Evolutionary conservation across 352 stramenopile species (phyloP).

Genomic region (Aphanomyces stellatus): DNA sequence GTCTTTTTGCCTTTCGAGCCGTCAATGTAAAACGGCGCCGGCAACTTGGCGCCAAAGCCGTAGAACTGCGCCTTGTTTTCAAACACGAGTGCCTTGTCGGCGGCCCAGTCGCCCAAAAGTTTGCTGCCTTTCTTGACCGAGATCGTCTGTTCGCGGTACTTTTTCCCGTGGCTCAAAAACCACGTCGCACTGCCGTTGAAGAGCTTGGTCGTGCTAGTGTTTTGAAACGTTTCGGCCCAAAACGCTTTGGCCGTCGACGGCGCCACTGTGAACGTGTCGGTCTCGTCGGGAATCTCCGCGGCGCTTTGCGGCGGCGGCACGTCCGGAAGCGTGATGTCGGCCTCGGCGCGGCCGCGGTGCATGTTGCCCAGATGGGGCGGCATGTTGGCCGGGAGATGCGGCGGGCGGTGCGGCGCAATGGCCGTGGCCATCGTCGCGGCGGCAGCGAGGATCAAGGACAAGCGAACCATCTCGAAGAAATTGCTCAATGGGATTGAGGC

Average conservation of each 20-base stretch:
- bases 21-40: slow-evolving; percentile 54
- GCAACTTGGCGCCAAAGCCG: slow-evolving; percentile 61
- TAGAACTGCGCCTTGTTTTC: slow-evolving; percentile 68
- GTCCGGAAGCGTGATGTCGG: too few species aligned
- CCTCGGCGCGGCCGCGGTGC: too few species aligned
- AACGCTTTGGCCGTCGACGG: slow-evolving; percentile 11
- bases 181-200: slow-evolving; percentile 30
- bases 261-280: too few species aligned
- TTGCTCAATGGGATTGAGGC: too few species aligned
- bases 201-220: background rate
- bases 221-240: slow-evolving; percentile 19
- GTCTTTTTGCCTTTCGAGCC: slow-evolving; percentile 64
- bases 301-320: too few species aligned
- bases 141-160: slow-evolving; percentile 68
- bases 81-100: slow-evolving; percentile 62
- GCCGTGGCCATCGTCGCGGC: background rate
- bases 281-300: too few species aligned
- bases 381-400: background rate
- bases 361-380: too few species aligned
- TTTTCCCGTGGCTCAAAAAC: slow-evolving; percentile 77
- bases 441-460: background rate
- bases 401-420: background rate
- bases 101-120: slow-evolving; percentile 37
- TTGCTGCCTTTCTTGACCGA: slow-evolving; percentile 54
- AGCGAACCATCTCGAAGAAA: background rate